Base-by-base conservation (phyloP, 1,139 yeast genomes). In the Hansenula anomala region DNA sequence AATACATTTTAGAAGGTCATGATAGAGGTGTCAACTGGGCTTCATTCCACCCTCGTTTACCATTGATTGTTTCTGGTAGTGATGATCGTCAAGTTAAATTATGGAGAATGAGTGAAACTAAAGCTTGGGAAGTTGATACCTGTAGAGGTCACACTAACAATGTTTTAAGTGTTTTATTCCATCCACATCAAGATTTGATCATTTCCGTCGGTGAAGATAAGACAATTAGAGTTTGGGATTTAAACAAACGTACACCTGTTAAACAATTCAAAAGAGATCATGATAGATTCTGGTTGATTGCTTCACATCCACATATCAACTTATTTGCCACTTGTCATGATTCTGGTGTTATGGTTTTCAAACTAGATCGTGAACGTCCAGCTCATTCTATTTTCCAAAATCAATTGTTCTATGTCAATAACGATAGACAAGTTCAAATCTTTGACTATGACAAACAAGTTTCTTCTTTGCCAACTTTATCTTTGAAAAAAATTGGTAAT, bases 11-110 rank as follows among this genome's bases (percentile, higher is more conserved):
- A 47, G 98, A 94, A 63, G 98, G 98, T 36, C 99, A 94, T 61
- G 96, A 94, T 56, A 83, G 96, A 60, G 98, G 97, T 56, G 98
- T 94, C 55, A 92, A 94, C 60, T 92, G 95, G 95, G 98, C 97
- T 23, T 72, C 95, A 23, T 94, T 94, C 78, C 99, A 94, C 60
- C 98, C 98, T 35, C 89, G 95, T 17, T 72, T 89, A 58, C 98
- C 98, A 8, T 74, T 92, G 55, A 89, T 94, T 60, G 95, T 90
- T 13, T 88, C 97, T 24, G 96, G 94, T 53, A 95, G 96, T 60
- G 99, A 94, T 61, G 98, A 94, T 61, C 78, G 98, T 51, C 80
- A 92, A 48, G 87, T 94, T 40, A 92, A 92, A 64, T 72, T 94
- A 51, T 94, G 98, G 98, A 78, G 98, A 64, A 89, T 90, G 97